Conservation (phyloP, 2,329 filamentous ascomycete species). For the Pyrenophora tritici-repentis region DNA sequence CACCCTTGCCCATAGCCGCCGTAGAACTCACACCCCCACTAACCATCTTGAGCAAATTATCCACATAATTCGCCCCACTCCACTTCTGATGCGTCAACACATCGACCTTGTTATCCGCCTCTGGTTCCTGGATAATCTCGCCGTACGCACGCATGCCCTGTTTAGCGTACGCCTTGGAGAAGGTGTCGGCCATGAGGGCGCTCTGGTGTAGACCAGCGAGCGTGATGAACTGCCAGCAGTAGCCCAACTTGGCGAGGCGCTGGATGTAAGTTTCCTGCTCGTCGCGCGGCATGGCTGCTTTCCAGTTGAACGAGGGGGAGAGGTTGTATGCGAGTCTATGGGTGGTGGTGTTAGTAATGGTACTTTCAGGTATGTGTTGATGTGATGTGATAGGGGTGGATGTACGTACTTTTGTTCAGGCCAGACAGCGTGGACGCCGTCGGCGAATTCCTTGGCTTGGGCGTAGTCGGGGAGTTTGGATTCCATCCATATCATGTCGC, state of each 20-base stretch:
- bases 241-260: constrained; percentile 82
- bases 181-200: constrained; percentile 87
- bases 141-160: constrained; percentile 95
- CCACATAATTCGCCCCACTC: constrained; percentile 92
- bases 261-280: constrained; percentile 98
- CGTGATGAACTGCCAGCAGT: constrained; percentile 99
- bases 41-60: constrained; percentile 96
- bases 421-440: constrained; percentile 91
- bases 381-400: too few species aligned
- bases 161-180: constrained; percentile 79
- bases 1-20: constrained; percentile 94
- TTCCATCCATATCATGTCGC: constrained; percentile 99
- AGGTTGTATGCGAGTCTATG: constrained; percentile 92
- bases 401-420: constrained; percentile 99
- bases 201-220: constrained; percentile 95
- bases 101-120: constrained; percentile 88
- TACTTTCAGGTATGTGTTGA: too few species aligned
- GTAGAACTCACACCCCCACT: constrained; percentile 90
- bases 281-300: constrained; percentile 85
- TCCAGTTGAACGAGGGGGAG: constrained; percentile 99
- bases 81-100: constrained; percentile 99
- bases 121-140: constrained; percentile 95
- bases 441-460: constrained; percentile 91
- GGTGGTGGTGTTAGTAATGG: constrained; percentile 9
- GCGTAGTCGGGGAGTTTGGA: constrained; percentile 90